A percentile compares a stretch with the other conserved stretches of the same genome.
Conservation (phyloP, 108 stramenopile species). For the Hondaea fermentalgiana region DNA sequence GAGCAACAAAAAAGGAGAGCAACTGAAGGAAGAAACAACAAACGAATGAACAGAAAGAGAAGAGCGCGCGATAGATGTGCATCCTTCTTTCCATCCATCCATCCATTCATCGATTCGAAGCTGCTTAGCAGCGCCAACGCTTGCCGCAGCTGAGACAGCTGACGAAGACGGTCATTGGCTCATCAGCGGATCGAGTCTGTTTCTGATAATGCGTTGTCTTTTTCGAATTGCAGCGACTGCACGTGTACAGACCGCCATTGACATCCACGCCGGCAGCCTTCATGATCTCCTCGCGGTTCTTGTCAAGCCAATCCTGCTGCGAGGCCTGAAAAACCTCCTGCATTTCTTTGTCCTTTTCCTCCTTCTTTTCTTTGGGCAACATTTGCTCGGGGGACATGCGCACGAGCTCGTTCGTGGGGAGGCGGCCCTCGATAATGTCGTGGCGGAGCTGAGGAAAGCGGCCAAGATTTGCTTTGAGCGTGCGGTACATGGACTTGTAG, state of each 20-base stretch:
- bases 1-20: too few relatives aligned
- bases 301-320: constrained; percentile 43
- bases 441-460: not conserved
- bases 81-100: too few relatives aligned
- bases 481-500: not conserved
- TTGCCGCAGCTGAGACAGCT: constrained; percentile 83
- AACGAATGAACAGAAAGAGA: too few relatives aligned
- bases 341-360: not conserved
- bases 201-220: constrained; percentile 94
- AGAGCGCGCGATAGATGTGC: too few relatives aligned
- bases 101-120: too few relatives aligned
- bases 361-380: not conserved
- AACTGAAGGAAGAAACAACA: too few relatives aligned
- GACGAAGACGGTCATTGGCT: constrained; percentile 98
- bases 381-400: not conserved
- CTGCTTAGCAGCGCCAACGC: constrained; percentile 45
- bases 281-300: constrained; percentile 44
- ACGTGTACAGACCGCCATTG: constrained; percentile 68
- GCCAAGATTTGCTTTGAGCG: not conserved
- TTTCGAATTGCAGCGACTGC: constrained; percentile 81
- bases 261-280: constrained; percentile 40
- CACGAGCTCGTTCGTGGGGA: not conserved
- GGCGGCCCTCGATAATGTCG: not conserved
- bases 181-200: constrained; percentile 95
- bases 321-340: constrained; percentile 2